Base-by-base conservation (phyloP, 2,329 filamentous ascomycete genomes). In the Penicillium psychrosexuale region DNA sequence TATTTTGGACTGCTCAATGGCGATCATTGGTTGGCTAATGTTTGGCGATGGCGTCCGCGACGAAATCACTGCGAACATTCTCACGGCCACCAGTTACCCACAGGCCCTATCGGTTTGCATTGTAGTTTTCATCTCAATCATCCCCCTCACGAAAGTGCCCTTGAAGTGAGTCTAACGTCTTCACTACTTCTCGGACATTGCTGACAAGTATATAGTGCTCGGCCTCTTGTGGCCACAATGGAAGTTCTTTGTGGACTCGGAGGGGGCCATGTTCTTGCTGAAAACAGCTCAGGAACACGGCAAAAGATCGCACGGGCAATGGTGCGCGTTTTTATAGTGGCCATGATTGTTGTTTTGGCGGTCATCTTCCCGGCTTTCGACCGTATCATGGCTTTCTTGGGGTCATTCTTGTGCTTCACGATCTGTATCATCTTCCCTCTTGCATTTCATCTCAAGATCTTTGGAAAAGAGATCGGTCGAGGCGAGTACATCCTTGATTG, bases 131-230 rank as follows among this genome's bases (percentile, higher is more conserved):
- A 89, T 97, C 63, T 88, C 88, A 67, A 91, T 97, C 69, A 96
- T 97, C 60, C 94, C 93, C 0, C 78, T 99, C 48, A 97, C 93
- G 34, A 99, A 99, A 75, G 86, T 97, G n/a, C 91, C 92, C 0
- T 79, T 97, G 34, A 95, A 92, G 72, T 80, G 70, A 70, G 72
- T 71, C 7, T 30, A 31, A 50, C 28, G 13, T 31, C 27, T 17
- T 28, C 19, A n/a, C 7, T 17, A 27, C 13, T 19, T n/a, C 11
- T 15, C 19, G 43, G 19, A 37, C 13, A 17, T 43, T 38, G 36
- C 65, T 73, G 50, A 73, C 60, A 27, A 38, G 30, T 33, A 24
- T 58, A 58, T 51, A 82, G 80, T 70, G 88, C 89, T 8, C 87
- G 92, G 2, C 94, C 93, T 11, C 92, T 97, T 63, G 84, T 96